Percentiles rank a stretch among this genome's conserved stretches.
Evolutionary conservation across 2,329 filamentous ascomycete species (phyloP).

Genomic region (Beauveria sp.): DNA sequence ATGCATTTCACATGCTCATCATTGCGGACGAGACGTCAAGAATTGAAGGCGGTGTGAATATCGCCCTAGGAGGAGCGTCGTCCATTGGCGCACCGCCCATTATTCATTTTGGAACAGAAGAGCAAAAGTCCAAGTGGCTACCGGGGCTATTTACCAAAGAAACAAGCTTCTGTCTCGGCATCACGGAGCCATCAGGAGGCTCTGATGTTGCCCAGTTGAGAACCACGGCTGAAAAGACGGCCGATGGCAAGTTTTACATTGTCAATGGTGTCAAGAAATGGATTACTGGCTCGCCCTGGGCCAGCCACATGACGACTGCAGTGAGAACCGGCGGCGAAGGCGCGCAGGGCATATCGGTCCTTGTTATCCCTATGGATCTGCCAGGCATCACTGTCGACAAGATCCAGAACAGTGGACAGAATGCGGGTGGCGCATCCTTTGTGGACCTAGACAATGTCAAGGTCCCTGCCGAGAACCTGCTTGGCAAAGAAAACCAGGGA

Average conservation of each 20-base stretch:
- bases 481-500: constrained; percentile 47
- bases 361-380: constrained; percentile 46
- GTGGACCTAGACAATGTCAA: constrained; percentile 48
- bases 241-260: constrained; percentile 43
- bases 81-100: constrained; percentile 58
- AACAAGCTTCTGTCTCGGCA: constrained; percentile 55
- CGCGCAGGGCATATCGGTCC: constrained; percentile 44
- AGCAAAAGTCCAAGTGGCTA: constrained; percentile 50
- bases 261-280: constrained; percentile 64
- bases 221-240: constrained; percentile 44
- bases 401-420: constrained; percentile 60
- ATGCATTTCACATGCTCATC: constrained; percentile 50
- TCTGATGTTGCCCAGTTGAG: constrained; percentile 58
- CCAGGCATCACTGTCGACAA: constrained; percentile 44
- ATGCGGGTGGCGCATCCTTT: constrained; percentile 53
- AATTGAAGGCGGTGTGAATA: constrained; percentile 48
- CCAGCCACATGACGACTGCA: constrained; percentile 54
- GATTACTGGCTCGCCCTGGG: constrained; percentile 57
- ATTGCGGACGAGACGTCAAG: constrained; percentile 47
- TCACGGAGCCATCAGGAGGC: constrained; percentile 55
- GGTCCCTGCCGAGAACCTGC: constrained; percentile 44
- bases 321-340: constrained; percentile 51
- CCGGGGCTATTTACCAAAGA: constrained; percentile 51
- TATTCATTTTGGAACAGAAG: constrained; percentile 51
- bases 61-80: constrained; percentile 51